phyloP scores from a whole-genome alignment of 805 yeast genomes.

The Ogataea glucozyma region DNA sequence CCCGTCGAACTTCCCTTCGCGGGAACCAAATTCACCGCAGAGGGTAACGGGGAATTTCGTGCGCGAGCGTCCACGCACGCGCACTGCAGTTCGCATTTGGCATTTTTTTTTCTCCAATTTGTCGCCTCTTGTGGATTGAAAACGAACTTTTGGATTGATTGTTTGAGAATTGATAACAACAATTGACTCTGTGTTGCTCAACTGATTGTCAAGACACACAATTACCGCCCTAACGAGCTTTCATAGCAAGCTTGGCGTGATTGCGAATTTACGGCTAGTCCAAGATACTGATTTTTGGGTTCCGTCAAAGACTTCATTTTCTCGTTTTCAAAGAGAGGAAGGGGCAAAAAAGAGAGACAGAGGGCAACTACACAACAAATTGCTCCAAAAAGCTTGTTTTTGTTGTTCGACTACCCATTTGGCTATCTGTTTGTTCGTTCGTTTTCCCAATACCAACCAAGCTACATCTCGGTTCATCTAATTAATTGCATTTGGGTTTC shows the following conservation, averaged over 20 bases:
- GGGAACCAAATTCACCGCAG: not conserved
- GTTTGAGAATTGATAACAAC: not conserved
- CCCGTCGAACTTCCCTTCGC: not conserved
- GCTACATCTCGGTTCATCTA: not conserved
- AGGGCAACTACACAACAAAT: not conserved
- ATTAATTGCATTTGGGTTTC: too few species aligned
- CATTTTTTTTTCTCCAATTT: conserved; percentile 3
- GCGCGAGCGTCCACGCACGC: too few species aligned
- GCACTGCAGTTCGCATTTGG: not conserved
- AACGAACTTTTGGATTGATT: not conserved
- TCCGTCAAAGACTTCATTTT: not conserved
- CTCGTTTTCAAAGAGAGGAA: not conserved
- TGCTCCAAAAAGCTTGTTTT: not conserved
- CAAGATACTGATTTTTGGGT: not conserved
- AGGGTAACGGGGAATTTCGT: conserved; percentile 7
- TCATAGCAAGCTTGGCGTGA: not conserved
- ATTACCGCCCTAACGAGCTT: conserved; percentile 1
- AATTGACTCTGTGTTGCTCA: not conserved
- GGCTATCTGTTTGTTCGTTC: conserved; percentile 3
- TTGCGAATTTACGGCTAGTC: not conserved
- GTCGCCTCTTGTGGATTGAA: conserved; percentile 6
- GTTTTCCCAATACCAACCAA: not conserved
- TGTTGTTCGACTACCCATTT: not conserved
- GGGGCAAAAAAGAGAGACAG: not conserved
- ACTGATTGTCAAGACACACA: not conserved